phyloP scores from a whole-genome alignment of 2,329 filamentous ascomycete species.

The Cucurbitaria berberidis region DNA sequence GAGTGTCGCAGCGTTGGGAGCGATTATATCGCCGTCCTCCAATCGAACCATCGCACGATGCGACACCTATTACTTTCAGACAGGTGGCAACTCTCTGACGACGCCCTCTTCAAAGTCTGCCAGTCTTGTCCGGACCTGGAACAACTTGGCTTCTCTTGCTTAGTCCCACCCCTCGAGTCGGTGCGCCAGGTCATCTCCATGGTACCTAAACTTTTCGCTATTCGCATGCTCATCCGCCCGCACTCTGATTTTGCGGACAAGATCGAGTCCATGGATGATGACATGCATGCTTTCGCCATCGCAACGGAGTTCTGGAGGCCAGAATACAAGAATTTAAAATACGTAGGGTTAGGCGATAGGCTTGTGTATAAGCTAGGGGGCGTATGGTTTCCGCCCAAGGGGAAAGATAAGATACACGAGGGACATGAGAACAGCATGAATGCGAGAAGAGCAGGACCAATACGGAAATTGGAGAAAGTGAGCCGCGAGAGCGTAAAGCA shows the following conservation, averaged over 20 bases:
- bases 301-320: conserved; percentile 43
- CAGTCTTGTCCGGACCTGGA: conserved; percentile 63
- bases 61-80: conserved; percentile 64
- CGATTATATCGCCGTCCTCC: conserved; percentile 59
- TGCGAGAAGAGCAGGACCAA: conserved; percentile 34
- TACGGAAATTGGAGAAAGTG: conserved; percentile 40
- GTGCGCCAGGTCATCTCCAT: conserved; percentile 46
- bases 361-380: conserved; percentile 48
- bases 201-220: conserved; percentile 48
- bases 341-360: conserved; percentile 49
- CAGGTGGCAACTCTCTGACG: conserved; percentile 59
- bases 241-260: conserved; percentile 34
- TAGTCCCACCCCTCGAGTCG: conserved; percentile 58
- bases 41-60: conserved; percentile 57
- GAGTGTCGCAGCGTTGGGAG: conserved; percentile 47
- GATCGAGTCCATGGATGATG: conserved; percentile 32
- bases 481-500: conserved; percentile 47
- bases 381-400: conserved; percentile 32
- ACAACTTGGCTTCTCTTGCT: conserved; percentile 62
- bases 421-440: conserved; percentile 33
- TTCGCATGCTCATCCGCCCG: conserved; percentile 49
- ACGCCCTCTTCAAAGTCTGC: conserved; percentile 59
- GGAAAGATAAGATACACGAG: conserved; percentile 1
- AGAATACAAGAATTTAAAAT: conserved; percentile 45
- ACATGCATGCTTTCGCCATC: conserved; percentile 42